These are phyloP conservation scores for Claviceps sp. DNA, from an alignment of 2,329 filamentous ascomycete genomes.

Conservation along the genomic window DNA sequence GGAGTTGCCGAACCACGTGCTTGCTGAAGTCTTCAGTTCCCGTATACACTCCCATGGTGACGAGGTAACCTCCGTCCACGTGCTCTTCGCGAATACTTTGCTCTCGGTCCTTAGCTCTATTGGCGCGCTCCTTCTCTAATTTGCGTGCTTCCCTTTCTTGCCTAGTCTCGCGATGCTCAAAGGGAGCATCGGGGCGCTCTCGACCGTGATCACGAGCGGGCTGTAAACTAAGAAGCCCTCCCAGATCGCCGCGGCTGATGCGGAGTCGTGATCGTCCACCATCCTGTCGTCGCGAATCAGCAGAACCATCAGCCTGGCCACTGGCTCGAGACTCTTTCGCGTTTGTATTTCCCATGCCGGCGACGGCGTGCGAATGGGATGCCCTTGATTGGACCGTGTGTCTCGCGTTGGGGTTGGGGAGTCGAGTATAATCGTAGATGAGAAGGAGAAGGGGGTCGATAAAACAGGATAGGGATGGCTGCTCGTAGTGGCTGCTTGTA, in stretches of 20 bases:
- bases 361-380: not conserved
- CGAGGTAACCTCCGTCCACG: slow-evolving; percentile 86
- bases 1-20: slow-evolving; percentile 70
- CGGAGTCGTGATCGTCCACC: slow-evolving; percentile 14
- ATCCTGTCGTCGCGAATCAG: slow-evolving; percentile 8
- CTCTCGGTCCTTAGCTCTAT: slow-evolving; percentile 72
- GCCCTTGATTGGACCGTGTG: too few species aligned
- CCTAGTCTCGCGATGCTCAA: slow-evolving; percentile 69
- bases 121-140: slow-evolving; percentile 65
- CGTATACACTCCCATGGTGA: slow-evolving; percentile 88
- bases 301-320: slow-evolving; percentile 11
- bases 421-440: not conserved
- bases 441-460: not conserved
- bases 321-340: slow-evolving; percentile 24
- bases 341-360: slow-evolving; percentile 25
- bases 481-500: not conserved
- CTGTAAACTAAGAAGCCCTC: slow-evolving; percentile 30
- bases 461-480: not conserved
- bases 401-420: too few species aligned
- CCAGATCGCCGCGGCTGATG: slow-evolving; percentile 31
- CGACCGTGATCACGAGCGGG: slow-evolving; percentile 23
- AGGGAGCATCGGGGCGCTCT: slow-evolving; percentile 26
- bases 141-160: slow-evolving; percentile 82
- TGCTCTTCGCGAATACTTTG: slow-evolving; percentile 82
- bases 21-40: slow-evolving; percentile 92